These are phyloP conservation scores for Phialophora verrucosa DNA, from an alignment of 2,329 filamentous ascomycete genomes.

Conservation along the genomic window DNA sequence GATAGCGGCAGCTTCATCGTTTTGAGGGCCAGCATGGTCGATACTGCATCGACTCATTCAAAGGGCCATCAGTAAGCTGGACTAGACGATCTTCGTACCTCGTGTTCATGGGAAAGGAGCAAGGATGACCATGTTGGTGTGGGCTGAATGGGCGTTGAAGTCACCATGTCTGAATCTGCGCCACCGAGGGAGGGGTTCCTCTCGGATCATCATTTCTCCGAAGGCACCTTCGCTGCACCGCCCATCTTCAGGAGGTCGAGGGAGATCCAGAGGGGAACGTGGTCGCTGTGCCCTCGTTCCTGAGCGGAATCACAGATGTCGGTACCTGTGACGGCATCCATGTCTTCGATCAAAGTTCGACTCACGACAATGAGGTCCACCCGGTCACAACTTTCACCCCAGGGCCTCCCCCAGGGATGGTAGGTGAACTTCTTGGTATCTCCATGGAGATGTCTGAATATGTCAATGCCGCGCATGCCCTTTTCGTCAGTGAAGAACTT, in stretches of 20 bases:
- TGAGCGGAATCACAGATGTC: slow-evolving; percentile 50
- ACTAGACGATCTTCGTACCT: neutral
- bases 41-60: neutral
- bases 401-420: slow-evolving; percentile 51
- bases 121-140: neutral
- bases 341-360: slow-evolving; percentile 47
- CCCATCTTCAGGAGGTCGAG: slow-evolving; percentile 29
- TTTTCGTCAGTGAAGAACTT: slow-evolving; percentile 52
- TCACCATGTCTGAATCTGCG: neutral
- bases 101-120: neutral
- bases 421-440: slow-evolving; percentile 57
- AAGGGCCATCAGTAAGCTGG: neutral
- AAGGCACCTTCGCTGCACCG: neutral
- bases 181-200: neutral
- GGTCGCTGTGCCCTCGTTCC: slow-evolving; percentile 60
- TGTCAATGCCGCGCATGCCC: slow-evolving; percentile 51
- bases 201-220: neutral
- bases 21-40: slow-evolving; percentile 31
- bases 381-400: slow-evolving; percentile 60
- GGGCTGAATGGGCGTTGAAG: neutral
- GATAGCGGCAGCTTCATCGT: slow-evolving; percentile 26
- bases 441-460: slow-evolving; percentile 55
- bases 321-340: slow-evolving; percentile 42
- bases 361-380: slow-evolving; percentile 60
- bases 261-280: slow-evolving; percentile 58